phyloP scores from a whole-genome alignment of 2,329 filamentous ascomycete genomes.

The Gnomoniopsis smithogilvyi region DNA sequence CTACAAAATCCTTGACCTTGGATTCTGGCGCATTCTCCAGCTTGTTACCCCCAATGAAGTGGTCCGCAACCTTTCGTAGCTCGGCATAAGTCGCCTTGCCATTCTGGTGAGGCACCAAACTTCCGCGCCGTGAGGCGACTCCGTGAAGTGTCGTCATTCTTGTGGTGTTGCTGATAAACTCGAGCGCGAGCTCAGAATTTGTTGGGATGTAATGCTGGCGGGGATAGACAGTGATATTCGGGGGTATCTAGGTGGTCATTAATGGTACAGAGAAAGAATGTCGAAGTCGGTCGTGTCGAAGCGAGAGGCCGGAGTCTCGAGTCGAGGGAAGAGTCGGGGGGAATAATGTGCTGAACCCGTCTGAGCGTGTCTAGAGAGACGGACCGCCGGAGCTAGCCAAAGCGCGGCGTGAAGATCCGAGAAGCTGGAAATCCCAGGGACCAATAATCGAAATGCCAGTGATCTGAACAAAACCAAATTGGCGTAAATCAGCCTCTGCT shows the following conservation, averaged over 20 bases:
- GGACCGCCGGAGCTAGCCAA: slow-evolving; percentile 18
- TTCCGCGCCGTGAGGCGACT: slow-evolving; percentile 36
- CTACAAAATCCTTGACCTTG: slow-evolving; percentile 95
- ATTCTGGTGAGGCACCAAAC: slow-evolving; percentile 51
- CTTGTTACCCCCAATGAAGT: slow-evolving; percentile 96
- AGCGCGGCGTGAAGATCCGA: slow-evolving; percentile 8
- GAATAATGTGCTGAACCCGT: background rate
- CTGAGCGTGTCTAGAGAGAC: background rate
- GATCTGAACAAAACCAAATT: background rate
- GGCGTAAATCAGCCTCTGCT: background rate
- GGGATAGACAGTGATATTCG: background rate
- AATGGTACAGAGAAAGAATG: slow-evolving; percentile 21
- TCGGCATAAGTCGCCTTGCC: slow-evolving; percentile 69
- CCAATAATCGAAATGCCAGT: background rate
- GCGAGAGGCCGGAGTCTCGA: slow-evolving; percentile 6
- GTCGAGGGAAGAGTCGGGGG: background rate
- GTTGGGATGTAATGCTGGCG: slow-evolving; percentile 8
- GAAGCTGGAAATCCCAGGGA: background rate
- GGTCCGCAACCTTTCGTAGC: slow-evolving; percentile 78
- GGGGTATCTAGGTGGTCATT: slow-evolving; percentile 23
- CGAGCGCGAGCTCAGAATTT: slow-evolving; percentile 12
- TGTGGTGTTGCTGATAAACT: slow-evolving; percentile 18
- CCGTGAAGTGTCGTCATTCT: slow-evolving; percentile 45
- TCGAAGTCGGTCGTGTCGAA: background rate
- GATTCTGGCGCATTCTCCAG: slow-evolving; percentile 77